phyloP scores from a whole-genome alignment of 345 rosid genomes.

The Physaria fendleri region DNA sequence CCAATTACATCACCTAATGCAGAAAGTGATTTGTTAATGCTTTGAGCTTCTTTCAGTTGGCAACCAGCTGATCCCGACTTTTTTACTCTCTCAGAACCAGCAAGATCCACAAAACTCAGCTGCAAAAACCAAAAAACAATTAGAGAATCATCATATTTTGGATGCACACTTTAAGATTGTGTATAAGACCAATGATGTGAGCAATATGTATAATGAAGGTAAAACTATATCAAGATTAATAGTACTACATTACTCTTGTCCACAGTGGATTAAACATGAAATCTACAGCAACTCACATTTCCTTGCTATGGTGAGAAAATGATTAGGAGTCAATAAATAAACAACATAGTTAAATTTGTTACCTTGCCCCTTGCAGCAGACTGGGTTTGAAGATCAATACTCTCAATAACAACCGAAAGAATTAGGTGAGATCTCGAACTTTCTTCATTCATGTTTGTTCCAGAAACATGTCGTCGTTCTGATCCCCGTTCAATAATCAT shows the following conservation, averaged over 20 bases:
- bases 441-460: conserved; percentile 94
- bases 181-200: neutral
- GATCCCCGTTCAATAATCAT: conserved; percentile 72
- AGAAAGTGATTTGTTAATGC: conserved; percentile 91
- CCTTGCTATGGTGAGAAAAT: neutral
- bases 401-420: conserved; percentile 81
- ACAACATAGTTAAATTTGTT: neutral
- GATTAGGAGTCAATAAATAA: neutral
- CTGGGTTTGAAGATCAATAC: conserved; percentile 95
- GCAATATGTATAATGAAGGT: neutral
- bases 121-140: conserved; percentile 36
- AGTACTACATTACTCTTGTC: neutral
- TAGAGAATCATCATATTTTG: conserved; percentile 1
- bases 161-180: neutral
- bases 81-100: conserved; percentile 93
- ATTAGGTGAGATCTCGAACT: conserved; percentile 94
- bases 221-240: neutral
- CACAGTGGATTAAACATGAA: neutral
- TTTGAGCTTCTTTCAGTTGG: conserved; percentile 96
- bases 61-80: conserved; percentile 87
- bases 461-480: conserved; percentile 75
- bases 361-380: conserved; percentile 94
- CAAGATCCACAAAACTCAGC: conserved; percentile 97
- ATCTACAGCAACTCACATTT: neutral
- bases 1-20: conserved; percentile 94